phyloP scores from a whole-genome alignment of 768 basidiomycete species.

The Filobasidium wieringae region DNA sequence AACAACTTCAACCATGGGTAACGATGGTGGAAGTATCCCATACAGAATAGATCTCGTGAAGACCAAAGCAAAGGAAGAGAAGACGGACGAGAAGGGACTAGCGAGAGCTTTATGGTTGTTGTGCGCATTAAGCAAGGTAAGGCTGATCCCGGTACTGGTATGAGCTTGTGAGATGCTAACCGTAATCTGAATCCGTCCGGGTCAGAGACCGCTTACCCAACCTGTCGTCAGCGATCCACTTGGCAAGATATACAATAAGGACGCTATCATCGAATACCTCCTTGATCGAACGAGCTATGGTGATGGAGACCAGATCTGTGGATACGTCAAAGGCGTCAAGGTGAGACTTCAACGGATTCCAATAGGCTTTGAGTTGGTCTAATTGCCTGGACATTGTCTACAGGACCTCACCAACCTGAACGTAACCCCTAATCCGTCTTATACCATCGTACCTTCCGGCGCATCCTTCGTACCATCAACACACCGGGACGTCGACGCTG shows the following conservation, averaged over 20 bases:
- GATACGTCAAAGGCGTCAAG: slow-evolving; percentile 80
- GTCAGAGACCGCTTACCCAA: slow-evolving; percentile 65
- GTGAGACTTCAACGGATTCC: slow-evolving; percentile 43
- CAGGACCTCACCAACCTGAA: slow-evolving; percentile 78
- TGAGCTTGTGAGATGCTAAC: slow-evolving; percentile 17
- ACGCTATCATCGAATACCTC: slow-evolving; percentile 79
- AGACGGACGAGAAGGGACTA: slow-evolving; percentile 83
- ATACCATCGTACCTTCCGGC: slow-evolving; percentile 26
- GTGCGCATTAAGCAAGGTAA: slow-evolving; percentile 88
- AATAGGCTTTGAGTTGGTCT: background rate
- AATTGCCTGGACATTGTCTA: background rate
- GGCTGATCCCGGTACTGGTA: slow-evolving; percentile 14
- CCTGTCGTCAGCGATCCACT: slow-evolving; percentile 84
- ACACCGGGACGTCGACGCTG: slow-evolving; percentile 26
- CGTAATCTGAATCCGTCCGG: slow-evolving; percentile 1
- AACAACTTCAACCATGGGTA: slow-evolving; percentile 24
- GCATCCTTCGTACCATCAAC: slow-evolving; percentile 35
- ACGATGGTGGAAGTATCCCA: slow-evolving; percentile 40
- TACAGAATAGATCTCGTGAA: slow-evolving; percentile 40
- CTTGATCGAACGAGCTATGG: slow-evolving; percentile 72
- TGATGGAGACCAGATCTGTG: slow-evolving; percentile 83
- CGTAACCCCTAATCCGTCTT: slow-evolving; percentile 61
- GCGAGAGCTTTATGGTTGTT: slow-evolving; percentile 78
- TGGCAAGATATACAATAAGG: slow-evolving; percentile 94
- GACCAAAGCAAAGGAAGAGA: slow-evolving; percentile 50